These are phyloP conservation scores for Ceratobasidium sp. DNA, from an alignment of 1,284 basidiomycete species.

Conservation along the genomic window DNA sequence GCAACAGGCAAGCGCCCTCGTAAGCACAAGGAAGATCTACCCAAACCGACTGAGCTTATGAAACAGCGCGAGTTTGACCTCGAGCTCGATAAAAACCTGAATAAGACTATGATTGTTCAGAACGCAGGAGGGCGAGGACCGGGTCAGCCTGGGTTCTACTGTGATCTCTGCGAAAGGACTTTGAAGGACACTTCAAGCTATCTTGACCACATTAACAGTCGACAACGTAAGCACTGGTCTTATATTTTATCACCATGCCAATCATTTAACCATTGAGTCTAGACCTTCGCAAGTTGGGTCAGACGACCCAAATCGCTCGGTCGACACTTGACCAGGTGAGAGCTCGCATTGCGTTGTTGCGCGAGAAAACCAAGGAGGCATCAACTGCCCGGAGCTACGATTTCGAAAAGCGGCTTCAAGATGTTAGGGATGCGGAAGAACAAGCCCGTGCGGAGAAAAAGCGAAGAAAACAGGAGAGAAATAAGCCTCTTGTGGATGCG, in stretches of 20 bases:
- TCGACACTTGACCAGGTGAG: constrained; percentile 93
- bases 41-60: constrained; percentile 89
- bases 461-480: constrained; percentile 53
- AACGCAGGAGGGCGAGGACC: constrained; percentile 78
- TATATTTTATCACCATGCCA: constrained; percentile 1
- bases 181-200: constrained; percentile 94
- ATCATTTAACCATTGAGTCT: constrained; percentile 9
- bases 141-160: constrained; percentile 90
- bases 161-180: constrained; percentile 86
- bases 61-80: constrained; percentile 80
- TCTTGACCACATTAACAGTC: constrained; percentile 94
- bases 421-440: constrained; percentile 77
- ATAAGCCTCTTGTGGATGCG: constrained; percentile 63
- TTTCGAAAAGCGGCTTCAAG: constrained; percentile 86
- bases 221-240: constrained; percentile 73
- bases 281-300: constrained; percentile 93
- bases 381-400: constrained; percentile 87
- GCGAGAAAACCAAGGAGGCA: constrained; percentile 81
- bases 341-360: constrained; percentile 83
- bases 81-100: constrained; percentile 88
- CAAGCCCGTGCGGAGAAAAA: constrained; percentile 71
- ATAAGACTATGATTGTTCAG: constrained; percentile 90
- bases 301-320: constrained; percentile 88
- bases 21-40: constrained; percentile 64
- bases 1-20: constrained; percentile 79